A percentile compares a stretch with the other conserved stretches of the same genome.
Evolutionary conservation across 164 flowering plant genomes (phyloP).

Genomic region (Litsea cubeba): DNA sequence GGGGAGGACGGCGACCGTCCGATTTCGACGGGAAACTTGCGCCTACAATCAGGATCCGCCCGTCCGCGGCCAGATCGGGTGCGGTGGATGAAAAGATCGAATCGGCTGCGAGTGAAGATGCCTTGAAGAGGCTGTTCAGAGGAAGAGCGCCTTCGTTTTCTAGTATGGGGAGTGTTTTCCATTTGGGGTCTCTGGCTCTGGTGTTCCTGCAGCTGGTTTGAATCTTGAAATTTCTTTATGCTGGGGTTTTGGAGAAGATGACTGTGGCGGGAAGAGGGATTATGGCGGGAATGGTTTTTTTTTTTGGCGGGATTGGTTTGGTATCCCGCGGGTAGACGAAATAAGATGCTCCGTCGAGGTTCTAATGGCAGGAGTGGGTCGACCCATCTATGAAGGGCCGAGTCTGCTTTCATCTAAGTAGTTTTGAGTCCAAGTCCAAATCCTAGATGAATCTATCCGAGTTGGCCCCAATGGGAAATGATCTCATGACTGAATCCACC

Average conservation of each 20-base stretch:
- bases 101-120: conserved; percentile 29
- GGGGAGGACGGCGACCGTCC: neutral
- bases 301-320: conserved; percentile 4
- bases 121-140: conserved; percentile 6
- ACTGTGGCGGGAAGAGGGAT: conserved; percentile 14
- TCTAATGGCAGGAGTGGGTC: neutral
- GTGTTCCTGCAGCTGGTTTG: neutral
- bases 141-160: conserved; percentile 19
- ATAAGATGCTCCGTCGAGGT: neutral
- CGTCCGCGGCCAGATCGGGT: conserved; percentile 31
- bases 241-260: neutral
- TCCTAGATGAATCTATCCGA: too few species aligned
- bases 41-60: conserved; percentile 2
- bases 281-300: neutral
- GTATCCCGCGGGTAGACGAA: neutral
- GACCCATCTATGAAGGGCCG: too few species aligned
- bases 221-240: too few species aligned
- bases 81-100: conserved; percentile 23
- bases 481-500: too few species aligned
- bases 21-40: neutral
- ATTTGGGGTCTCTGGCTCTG: neutral
- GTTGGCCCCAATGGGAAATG: too few species aligned
- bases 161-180: conserved; percentile 4
- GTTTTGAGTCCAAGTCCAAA: too few species aligned
- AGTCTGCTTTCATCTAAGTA: too few species aligned